These are phyloP conservation scores for Gyrodon lividus DNA, from an alignment of 768 basidiomycete genomes.

Conservation along the genomic window DNA sequence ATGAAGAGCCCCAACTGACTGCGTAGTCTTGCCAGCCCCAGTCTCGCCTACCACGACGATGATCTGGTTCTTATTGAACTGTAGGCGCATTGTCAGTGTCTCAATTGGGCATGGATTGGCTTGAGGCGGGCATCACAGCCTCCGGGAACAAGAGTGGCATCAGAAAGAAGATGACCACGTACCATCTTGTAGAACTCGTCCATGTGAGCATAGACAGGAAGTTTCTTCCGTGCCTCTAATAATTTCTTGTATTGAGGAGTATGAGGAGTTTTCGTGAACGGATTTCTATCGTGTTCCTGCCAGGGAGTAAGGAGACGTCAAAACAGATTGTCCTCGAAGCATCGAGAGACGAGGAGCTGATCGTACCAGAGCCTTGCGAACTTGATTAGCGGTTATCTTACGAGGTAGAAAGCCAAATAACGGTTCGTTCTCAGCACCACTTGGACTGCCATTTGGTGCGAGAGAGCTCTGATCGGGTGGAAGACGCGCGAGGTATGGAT, in stretches of 20 bases:
- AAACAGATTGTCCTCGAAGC: neutral
- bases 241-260: conserved; percentile 84
- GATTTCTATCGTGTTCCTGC: conserved; percentile 79
- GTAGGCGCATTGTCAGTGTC: neutral
- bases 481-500: conserved; percentile 55
- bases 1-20: conserved; percentile 51
- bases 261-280: conserved; percentile 82
- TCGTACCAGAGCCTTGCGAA: conserved; percentile 68
- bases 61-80: conserved; percentile 60
- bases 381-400: conserved; percentile 63
- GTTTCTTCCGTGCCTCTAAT: conserved; percentile 75
- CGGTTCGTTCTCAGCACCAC: conserved; percentile 47
- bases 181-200: conserved; percentile 88
- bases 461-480: conserved; percentile 28
- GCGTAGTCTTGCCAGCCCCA: conserved; percentile 93
- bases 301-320: neutral
- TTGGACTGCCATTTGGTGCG: neutral
- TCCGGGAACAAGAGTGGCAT: no score
- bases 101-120: neutral
- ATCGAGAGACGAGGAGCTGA: neutral
- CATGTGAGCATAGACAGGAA: conserved; percentile 93
- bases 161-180: conserved; percentile 33
- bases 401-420: conserved; percentile 74
- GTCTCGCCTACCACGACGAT: conserved; percentile 93
- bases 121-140: neutral